phyloP scores from a whole-genome alignment of 2,329 filamentous ascomycete genomes.

The Ascochyta clinopodiicola region DNA sequence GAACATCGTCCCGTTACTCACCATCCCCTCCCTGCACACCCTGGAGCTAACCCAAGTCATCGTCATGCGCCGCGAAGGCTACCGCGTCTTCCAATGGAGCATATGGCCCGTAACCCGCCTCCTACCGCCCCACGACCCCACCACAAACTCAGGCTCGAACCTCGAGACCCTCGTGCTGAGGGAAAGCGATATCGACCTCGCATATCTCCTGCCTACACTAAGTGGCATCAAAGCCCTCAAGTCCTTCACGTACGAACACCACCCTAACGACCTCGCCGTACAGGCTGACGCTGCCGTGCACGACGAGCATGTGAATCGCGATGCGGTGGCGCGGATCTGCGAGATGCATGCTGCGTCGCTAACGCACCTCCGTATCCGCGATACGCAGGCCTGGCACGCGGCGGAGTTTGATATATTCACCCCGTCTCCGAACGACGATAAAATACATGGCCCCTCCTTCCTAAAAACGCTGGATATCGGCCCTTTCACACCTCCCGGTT shows the following conservation, averaged over 20 bases:
- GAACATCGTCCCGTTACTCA: conserved; percentile 6
- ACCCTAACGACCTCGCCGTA: background rate
- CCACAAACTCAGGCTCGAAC: background rate
- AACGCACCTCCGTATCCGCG: background rate
- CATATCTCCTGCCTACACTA: background rate
- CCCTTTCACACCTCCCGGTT: background rate
- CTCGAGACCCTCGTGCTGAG: background rate
- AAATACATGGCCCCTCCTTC: background rate
- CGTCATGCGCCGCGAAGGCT: conserved; percentile 10
- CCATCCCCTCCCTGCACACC: conserved; percentile 1
- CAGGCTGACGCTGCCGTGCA: background rate
- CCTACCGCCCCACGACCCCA: background rate
- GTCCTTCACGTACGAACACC: conserved; percentile 6
- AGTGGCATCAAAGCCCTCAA: background rate
- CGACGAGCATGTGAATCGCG: background rate
- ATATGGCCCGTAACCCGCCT: background rate
- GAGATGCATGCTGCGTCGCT: background rate
- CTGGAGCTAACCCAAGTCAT: conserved; percentile 3
- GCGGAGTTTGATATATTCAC: no score
- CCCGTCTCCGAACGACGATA: background rate
- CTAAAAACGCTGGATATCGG: background rate
- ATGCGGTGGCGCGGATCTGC: background rate
- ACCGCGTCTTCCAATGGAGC: conserved; percentile 9
- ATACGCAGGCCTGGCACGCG: background rate
- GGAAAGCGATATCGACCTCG: background rate